These are phyloP conservation scores for Globisporangium rhizosaccharum DNA, from an alignment of 352 stramenopile species.

Conservation along the genomic window DNA sequence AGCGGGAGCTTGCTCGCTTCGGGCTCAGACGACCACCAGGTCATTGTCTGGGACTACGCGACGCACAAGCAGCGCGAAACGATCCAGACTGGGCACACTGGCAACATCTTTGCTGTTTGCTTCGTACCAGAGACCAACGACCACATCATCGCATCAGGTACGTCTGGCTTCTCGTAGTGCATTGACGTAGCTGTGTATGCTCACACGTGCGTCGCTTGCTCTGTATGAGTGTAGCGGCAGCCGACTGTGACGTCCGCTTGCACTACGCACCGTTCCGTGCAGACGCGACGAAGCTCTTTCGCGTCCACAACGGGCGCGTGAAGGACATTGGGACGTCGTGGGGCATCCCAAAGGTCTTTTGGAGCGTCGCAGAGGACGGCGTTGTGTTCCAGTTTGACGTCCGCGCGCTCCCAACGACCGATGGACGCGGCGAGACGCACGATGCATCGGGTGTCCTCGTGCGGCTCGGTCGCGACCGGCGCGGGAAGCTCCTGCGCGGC, in stretches of 20 bases:
- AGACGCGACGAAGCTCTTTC: constrained; percentile 57
- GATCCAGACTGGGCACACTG: constrained; percentile 69
- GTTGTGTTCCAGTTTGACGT: constrained; percentile 83
- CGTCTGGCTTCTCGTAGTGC: background rate
- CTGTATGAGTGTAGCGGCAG: constrained; percentile 25
- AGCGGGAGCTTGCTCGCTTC: constrained; percentile 60
- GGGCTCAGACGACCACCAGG: constrained; percentile 77
- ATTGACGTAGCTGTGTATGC: background rate
- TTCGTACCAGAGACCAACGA: constrained; percentile 80
- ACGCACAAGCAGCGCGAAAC: constrained; percentile 36
- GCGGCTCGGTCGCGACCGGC: constrained; percentile 48
- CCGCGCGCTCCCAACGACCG: constrained; percentile 36
- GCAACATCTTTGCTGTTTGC: constrained; percentile 87
- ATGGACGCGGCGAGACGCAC: constrained; percentile 24
- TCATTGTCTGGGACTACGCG: constrained; percentile 80
- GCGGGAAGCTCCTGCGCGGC: constrained; percentile 37
- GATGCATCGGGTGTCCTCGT: constrained; percentile 56
- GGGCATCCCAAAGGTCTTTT: constrained; percentile 75
- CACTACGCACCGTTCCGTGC: constrained; percentile 79
- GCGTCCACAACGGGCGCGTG: constrained; percentile 66
- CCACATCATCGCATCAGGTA: constrained; percentile 65
- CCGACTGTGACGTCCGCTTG: constrained; percentile 83
- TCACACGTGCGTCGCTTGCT: background rate
- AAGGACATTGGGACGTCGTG: constrained; percentile 74
- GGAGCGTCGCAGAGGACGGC: constrained; percentile 82